phyloP scores from a whole-genome alignment of 2,329 filamentous ascomycete species.

The Paecilomyces niveus region DNA sequence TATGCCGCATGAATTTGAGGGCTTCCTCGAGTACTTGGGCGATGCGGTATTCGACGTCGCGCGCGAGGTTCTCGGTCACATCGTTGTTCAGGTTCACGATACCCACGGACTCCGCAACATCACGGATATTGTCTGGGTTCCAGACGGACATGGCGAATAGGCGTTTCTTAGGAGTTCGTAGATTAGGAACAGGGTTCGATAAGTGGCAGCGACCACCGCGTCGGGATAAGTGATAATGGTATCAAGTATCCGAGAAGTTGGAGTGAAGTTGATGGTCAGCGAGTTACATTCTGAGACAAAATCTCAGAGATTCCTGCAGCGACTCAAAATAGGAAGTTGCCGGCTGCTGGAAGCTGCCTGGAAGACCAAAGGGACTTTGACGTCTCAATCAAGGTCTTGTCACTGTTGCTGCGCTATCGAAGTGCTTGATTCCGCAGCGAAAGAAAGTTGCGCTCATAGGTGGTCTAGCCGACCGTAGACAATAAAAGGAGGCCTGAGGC shows the following conservation, averaged over 20 bases:
- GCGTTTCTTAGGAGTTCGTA: background rate
- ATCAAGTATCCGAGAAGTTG: background rate
- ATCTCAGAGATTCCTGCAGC: background rate
- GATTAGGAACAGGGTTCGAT: background rate
- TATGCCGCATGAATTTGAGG: slow-evolving; percentile 91
- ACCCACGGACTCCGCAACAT: slow-evolving; percentile 93
- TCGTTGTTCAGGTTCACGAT: slow-evolving; percentile 76
- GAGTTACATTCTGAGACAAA: background rate
- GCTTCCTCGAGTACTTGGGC: slow-evolving; percentile 90
- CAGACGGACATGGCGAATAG: slow-evolving; percentile 58
- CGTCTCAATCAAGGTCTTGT: background rate
- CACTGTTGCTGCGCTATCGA: background rate
- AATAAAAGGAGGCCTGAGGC: background rate
- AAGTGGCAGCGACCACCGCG: background rate
- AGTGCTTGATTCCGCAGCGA: background rate
- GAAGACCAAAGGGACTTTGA: background rate
- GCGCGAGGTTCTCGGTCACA: slow-evolving; percentile 75
- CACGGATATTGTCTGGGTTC: slow-evolving; percentile 93
- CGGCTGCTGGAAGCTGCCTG: background rate
- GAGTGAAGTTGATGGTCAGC: background rate
- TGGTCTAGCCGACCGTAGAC: background rate
- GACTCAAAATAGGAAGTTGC: background rate
- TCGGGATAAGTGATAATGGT: background rate
- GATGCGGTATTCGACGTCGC: slow-evolving; percentile 93
- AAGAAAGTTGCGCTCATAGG: background rate